These are phyloP conservation scores for Exophiala lecanii-corni DNA, from an alignment of 2,329 filamentous ascomycete genomes.

Conservation along the genomic window DNA sequence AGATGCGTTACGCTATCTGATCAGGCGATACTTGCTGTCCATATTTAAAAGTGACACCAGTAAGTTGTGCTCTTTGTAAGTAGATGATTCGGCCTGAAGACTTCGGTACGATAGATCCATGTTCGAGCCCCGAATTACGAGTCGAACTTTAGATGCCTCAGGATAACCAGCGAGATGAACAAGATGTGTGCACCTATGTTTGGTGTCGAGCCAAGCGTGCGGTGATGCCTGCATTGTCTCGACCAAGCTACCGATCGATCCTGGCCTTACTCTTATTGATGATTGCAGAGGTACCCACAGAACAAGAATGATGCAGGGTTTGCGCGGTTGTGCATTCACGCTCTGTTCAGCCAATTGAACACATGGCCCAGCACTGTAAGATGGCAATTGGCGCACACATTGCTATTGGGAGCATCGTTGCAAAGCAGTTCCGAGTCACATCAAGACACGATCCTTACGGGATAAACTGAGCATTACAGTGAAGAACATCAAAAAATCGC, in stretches of 20 bases:
- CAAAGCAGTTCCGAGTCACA: neutral
- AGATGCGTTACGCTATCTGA: neutral
- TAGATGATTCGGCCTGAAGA: too few species aligned
- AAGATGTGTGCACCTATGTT: constrained; percentile 4
- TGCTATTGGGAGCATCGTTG: neutral
- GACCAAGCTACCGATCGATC: constrained; percentile 9
- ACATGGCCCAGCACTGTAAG: neutral
- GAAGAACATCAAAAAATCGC: neutral
- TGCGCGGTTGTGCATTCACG: constrained; percentile 3
- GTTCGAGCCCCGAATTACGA: too few species aligned
- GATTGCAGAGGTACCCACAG: constrained; percentile 3
- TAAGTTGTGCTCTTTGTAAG: too few species aligned
- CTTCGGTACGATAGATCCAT: too few species aligned
- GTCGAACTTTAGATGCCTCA: too few species aligned
- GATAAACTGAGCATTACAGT: neutral
- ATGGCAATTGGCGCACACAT: neutral
- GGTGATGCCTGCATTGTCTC: constrained; percentile 1
- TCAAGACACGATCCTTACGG: neutral
- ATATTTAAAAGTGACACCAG: neutral
- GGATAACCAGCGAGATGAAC: neutral
- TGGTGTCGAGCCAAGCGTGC: constrained; percentile 2
- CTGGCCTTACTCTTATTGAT: constrained; percentile 4
- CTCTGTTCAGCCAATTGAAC: constrained; percentile 6
- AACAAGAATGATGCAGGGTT: constrained; percentile 4
- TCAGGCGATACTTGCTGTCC: neutral